Base-by-base conservation (phyloP, 345 rosid genomes). In the Anacardium occidentale region DNA sequence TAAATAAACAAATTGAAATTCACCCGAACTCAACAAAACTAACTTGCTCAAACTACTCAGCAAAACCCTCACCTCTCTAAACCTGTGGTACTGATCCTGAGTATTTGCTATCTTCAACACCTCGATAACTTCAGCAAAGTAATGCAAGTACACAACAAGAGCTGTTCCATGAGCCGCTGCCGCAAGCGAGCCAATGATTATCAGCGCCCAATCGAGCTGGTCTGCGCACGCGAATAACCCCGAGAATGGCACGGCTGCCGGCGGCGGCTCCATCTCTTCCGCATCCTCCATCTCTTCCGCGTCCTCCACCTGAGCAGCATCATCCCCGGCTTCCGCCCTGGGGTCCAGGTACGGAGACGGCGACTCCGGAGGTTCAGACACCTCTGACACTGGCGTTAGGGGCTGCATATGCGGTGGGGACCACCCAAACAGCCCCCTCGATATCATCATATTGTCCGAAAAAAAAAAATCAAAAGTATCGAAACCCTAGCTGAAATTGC, bases 331-430 rank as follows among this genome's bases (percentile, higher is more conserved):
- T 79, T 96, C 99, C 10, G 89, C 93, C 21, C 78, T 81, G 24
- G 80, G 68, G 75, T 95, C 98, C 17, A 90, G 71, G 81, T 95
- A 95, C 11, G 99, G 99, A 5, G 98, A 95, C 3, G 99, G 99
- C 10, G 97, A 89, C 85, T 95, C 99, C 68, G 99, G 99, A 42
- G 99, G 98, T 87, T 93, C 99, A 20, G 99, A 96, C 10, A 96
- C 98, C 85, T 95, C 99, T 0, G 99, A 93, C 1, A 95, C 99
- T 5, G 99, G 99, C 71, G 99, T 95, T 74, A 95, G 62, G 48
- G 98, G 99, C 68, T 95, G 99, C 83, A 95, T 85, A 75, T 95
- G 99, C 13, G 99, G 98, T 58, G 99, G 99, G 59, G 99, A 95
- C 98, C 93, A 93, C 69, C 99, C 98, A 45, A 95, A 95, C 82